These are phyloP conservation scores for Backusella parvicylindrica DNA, from an alignment of 192 early-diverging fungal genomes.

Conservation along the genomic window DNA sequence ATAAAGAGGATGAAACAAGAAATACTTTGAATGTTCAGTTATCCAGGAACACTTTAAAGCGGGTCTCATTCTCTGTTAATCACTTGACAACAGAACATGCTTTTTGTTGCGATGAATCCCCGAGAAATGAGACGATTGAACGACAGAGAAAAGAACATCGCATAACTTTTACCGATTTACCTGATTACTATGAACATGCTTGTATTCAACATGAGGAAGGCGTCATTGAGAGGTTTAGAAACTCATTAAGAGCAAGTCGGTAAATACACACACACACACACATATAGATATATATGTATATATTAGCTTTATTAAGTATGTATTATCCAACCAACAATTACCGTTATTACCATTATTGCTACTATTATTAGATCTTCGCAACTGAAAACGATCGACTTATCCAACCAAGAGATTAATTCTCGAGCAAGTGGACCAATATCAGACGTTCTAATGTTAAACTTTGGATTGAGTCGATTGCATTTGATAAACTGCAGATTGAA, in stretches of 20 bases:
- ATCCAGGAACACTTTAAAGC: slow-evolving; percentile 33
- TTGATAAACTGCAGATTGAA: slow-evolving; percentile 70
- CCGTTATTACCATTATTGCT: no score
- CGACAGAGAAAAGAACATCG: neutral
- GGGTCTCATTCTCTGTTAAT: slow-evolving; percentile 52
- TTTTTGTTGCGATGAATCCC: neutral
- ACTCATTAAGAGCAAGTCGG: slow-evolving; percentile 4
- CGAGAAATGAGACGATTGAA: slow-evolving; percentile 6
- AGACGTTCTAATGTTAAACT: slow-evolving; percentile 74
- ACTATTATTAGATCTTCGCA: neutral
- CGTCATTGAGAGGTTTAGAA: slow-evolving; percentile 9
- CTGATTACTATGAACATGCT: slow-evolving; percentile 22
- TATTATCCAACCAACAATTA: neutral
- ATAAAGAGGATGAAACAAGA: neutral
- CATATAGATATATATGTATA: neutral
- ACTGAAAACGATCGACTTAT: slow-evolving; percentile 23
- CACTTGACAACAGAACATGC: slow-evolving; percentile 45
- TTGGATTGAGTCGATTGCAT: slow-evolving; percentile 62
- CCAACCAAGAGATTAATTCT: slow-evolving; percentile 43
- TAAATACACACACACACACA: neutral
- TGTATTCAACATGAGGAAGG: slow-evolving; percentile 21
- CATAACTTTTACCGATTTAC: neutral
- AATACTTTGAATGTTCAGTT: neutral
- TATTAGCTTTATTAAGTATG: slow-evolving; percentile 2
- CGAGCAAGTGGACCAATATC: slow-evolving; percentile 63